phyloP scores from a whole-genome alignment of 2,329 filamentous ascomycete species.

The Westerdykella sp. region DNA sequence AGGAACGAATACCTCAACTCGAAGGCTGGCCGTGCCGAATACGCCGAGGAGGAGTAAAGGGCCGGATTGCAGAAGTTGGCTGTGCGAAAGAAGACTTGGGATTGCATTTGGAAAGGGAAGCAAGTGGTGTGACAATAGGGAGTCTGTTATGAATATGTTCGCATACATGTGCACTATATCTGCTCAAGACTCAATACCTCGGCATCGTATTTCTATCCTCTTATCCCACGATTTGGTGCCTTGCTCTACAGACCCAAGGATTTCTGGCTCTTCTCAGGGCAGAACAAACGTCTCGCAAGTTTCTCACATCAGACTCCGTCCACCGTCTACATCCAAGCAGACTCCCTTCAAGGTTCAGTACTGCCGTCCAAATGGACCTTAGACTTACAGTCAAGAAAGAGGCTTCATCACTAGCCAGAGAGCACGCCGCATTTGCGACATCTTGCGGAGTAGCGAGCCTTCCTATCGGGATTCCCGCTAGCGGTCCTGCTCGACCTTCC shows the following conservation, averaged over 20 bases:
- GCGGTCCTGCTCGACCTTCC: no score
- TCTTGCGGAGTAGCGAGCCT: no score
- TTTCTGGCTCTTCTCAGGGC: no score
- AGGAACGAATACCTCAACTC: slow-evolving; percentile 80
- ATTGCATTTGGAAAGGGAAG: neutral
- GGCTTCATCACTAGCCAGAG: no score
- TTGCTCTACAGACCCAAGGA: no score
- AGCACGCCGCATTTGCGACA: no score
- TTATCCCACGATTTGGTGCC: neutral
- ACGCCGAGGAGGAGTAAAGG: slow-evolving; percentile 39
- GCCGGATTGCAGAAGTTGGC: no score
- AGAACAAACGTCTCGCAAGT: neutral
- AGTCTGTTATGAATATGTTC: neutral
- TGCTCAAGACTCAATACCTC: neutral
- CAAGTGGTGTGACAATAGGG: neutral
- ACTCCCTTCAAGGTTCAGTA: slow-evolving; percentile 19
- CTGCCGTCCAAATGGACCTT: slow-evolving; percentile 14
- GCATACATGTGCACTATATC: neutral
- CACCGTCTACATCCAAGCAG: slow-evolving; percentile 24
- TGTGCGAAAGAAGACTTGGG: neutral
- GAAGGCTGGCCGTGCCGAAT: slow-evolving; percentile 61
- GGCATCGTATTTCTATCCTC: neutral
- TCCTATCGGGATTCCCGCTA: no score
- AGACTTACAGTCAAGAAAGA: no score
- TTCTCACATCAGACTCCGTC: slow-evolving; percentile 17